phyloP scores from a whole-genome alignment of 495 filamentous ascomycete species.

The Penicillium desertorum region DNA sequence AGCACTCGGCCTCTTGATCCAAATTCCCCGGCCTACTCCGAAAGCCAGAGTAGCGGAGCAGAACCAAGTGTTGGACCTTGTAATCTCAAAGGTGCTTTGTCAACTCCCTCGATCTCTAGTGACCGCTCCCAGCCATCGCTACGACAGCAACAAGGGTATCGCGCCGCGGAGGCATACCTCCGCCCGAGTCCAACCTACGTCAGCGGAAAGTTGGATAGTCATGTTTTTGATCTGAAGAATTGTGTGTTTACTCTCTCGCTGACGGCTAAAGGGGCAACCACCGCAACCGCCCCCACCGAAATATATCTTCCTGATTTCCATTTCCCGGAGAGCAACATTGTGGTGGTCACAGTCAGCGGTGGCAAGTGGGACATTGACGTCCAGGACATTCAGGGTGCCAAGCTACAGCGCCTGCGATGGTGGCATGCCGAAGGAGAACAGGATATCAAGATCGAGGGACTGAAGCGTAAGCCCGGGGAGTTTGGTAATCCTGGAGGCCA shows the following conservation, averaged over 20 bases:
- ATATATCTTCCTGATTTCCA: constrained; percentile 91
- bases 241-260: constrained; percentile 71
- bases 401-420: constrained; percentile 77
- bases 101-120: constrained; percentile 68
- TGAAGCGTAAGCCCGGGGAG: constrained; percentile 59
- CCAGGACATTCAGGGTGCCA: constrained; percentile 63
- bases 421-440: constrained; percentile 88
- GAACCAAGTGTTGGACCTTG: constrained; percentile 59
- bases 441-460: constrained; percentile 71
- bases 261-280: constrained; percentile 49
- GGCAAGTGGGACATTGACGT: constrained; percentile 86
- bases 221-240: constrained; percentile 75
- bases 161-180: constrained; percentile 89
- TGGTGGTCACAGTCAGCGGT: constrained; percentile 73
- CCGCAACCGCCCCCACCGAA: constrained; percentile 68
- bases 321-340: constrained; percentile 71
- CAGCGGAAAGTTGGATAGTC: constrained; percentile 63
- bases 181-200: constrained; percentile 79
- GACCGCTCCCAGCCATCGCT: constrained; percentile 46
- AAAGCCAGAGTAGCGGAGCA: constrained; percentile 54
- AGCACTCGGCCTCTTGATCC: constrained; percentile 37
- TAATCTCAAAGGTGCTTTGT: constrained; percentile 72
- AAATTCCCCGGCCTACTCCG: constrained; percentile 58
- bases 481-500: constrained; percentile 38
- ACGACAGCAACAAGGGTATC: constrained; percentile 64